Evolutionary conservation across 1,139 yeast genomes (phyloP).

Genomic region (Eremothecium sinecaudum): DNA sequence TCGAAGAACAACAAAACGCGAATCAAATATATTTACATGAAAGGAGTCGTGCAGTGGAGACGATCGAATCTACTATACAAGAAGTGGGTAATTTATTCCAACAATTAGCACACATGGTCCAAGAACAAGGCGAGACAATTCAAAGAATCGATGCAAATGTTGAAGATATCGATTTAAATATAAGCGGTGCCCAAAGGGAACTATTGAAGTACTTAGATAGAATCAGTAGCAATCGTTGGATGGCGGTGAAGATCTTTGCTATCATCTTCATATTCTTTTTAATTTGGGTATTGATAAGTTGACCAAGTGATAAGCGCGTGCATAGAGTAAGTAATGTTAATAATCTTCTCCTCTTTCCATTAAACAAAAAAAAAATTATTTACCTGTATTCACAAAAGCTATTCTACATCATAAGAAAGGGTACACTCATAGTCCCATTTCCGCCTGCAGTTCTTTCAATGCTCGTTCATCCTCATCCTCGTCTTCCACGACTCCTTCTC

Average conservation of each 20-base stretch:
- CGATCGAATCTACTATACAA: constrained; percentile 89
- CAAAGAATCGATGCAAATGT: constrained; percentile 94
- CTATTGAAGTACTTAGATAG: constrained; percentile 80
- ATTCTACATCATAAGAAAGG: constrained; percentile 5
- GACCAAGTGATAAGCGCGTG: too few relatives aligned
- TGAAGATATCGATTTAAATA: constrained; percentile 83
- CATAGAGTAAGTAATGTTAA: too few relatives aligned
- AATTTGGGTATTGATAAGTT: constrained; percentile 71
- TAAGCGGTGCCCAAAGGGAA: constrained; percentile 90
- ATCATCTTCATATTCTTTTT: constrained; percentile 69
- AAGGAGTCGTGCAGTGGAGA: constrained; percentile 84
- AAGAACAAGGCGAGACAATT: constrained; percentile 92
- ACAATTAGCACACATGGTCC: constrained; percentile 94
- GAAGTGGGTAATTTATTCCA: constrained; percentile 93
- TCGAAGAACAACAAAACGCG: constrained; percentile 45
- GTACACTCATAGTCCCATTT: constrained; percentile 67
- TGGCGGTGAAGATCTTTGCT: constrained; percentile 83
- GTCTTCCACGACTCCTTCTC: constrained; percentile 39
- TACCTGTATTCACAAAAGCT: too few relatives aligned
- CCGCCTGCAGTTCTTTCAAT: constrained; percentile 79
- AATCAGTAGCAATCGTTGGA: constrained; percentile 85
- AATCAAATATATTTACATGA: constrained; percentile 63
- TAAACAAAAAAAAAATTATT: too few relatives aligned
- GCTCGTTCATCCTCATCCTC: constrained; percentile 91
- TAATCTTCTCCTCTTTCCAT: too few relatives aligned